Evolutionary conservation across 2,329 filamentous ascomycete species (phyloP).

Genomic region (Neonectria ditissima): DNA sequence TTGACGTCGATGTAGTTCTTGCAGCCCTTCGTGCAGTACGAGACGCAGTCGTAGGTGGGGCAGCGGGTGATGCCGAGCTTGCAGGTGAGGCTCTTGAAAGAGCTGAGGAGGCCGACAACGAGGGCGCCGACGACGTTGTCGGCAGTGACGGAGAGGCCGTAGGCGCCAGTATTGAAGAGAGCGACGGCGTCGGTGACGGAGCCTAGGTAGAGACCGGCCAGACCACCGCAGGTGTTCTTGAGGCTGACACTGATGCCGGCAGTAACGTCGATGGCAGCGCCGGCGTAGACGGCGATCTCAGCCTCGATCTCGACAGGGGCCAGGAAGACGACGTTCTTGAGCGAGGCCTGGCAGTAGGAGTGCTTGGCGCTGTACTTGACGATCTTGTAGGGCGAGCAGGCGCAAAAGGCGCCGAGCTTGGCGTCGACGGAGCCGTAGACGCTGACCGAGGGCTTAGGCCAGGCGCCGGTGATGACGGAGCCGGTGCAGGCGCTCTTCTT

Average conservation of each 20-base stretch:
- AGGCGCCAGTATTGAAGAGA: slow-evolving; percentile 53
- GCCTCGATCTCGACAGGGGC: slow-evolving; percentile 46
- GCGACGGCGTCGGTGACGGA: slow-evolving; percentile 47
- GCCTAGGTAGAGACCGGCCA: slow-evolving; percentile 50
- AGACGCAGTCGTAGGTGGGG: slow-evolving; percentile 52
- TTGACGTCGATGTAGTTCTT: slow-evolving; percentile 53
- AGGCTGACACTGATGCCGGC: slow-evolving; percentile 46
- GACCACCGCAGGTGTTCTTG: slow-evolving; percentile 49
- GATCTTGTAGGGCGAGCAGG: slow-evolving; percentile 51
- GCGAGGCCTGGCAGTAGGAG: slow-evolving; percentile 51
- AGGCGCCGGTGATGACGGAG: slow-evolving; percentile 44
- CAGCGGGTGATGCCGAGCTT: slow-evolving; percentile 48
- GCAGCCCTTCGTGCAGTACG: slow-evolving; percentile 53
- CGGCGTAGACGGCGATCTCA: slow-evolving; percentile 43
- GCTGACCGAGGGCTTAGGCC: slow-evolving; percentile 48
- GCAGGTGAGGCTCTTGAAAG: slow-evolving; percentile 44
- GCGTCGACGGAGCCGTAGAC: slow-evolving; percentile 43
- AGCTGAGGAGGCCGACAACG: slow-evolving; percentile 40
- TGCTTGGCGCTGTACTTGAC: slow-evolving; percentile 50
- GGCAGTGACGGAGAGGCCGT: slow-evolving; percentile 46
- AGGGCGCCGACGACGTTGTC: slow-evolving; percentile 45
- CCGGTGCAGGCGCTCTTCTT: slow-evolving; percentile 45
- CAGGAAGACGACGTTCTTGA: slow-evolving; percentile 50
- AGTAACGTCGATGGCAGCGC: slow-evolving; percentile 42
- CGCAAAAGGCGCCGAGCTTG: slow-evolving; percentile 50